Evolutionary conservation across 306 rosid species (phyloP), one percentile per base, ranked within the genome.

Genomic region (Castanospermum australe): DNA sequence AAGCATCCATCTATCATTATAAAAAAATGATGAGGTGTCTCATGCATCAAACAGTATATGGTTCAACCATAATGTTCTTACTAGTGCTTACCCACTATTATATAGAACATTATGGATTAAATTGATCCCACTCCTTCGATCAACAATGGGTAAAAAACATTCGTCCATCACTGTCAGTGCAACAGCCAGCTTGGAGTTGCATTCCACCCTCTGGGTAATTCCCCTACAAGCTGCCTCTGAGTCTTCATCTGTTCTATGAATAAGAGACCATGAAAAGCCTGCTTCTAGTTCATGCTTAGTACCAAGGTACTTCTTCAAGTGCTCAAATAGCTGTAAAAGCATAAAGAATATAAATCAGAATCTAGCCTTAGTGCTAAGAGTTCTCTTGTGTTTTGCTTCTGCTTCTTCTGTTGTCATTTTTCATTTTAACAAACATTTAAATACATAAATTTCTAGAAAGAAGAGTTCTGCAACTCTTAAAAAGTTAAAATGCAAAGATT

Each of bases 161-260:
- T 93, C 98, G 76, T 93, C 92, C 98, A 93, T 90, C 79, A 93
- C 93, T 50, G 92, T 86, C 78, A 88, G 82, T 39, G 92, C 98
- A 87, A 93, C 89, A 59, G 97, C 93, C 22, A 93, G 89, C 90
- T 91, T 93, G 47, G 98, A 88, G 81, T 93, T 91, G 88, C 92
- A 79, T 76, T 90, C 94, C 8, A 88, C 90, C 72, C 88, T 84
- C 62, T 89, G 92, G 77, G 85, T 86, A 85, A 89, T 81, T 33
- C 94, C 98, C 73, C 81, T 86, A 79, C 68, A 66, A 76, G 88
- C 82, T 62, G 88, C 82, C 69, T 88, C 91, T 0, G 79, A 67
- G 64, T 93, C 93, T 48, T 91, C 95, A 56, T 85, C 91, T 5
- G 86, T 84, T 87, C 94, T 88, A 81, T 84, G 94, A 74, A 88